Evolutionary conservation across 2,329 filamentous ascomycete genomes (phyloP).

Genomic region (Delphinella strobiligena): DNA sequence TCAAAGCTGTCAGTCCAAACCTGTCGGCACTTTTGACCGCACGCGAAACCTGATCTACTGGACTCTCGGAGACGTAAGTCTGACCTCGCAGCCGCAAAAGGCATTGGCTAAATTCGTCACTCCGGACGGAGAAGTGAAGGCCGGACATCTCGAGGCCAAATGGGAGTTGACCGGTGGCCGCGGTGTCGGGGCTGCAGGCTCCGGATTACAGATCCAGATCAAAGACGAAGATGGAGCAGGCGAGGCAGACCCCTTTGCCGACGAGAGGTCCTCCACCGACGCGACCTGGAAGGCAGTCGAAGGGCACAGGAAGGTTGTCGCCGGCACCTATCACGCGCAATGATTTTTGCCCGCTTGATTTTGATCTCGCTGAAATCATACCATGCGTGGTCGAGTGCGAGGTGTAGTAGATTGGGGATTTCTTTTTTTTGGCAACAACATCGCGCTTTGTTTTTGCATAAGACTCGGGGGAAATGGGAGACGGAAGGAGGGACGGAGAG

Average conservation of each 20-base stretch:
- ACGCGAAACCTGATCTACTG: constrained; percentile 71
- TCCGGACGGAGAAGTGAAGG: constrained; percentile 51
- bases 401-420: too few relatives aligned
- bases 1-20: constrained; percentile 62
- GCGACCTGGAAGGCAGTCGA: constrained; percentile 7
- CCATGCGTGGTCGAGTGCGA: too few relatives aligned
- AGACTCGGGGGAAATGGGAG: too few relatives aligned
- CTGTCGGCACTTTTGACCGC: constrained; percentile 64
- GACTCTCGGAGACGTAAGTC: constrained; percentile 56
- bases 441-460: too few relatives aligned
- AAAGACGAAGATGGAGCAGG: constrained; percentile 31
- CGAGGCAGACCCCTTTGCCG: constrained; percentile 22
- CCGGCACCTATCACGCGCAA: constrained; percentile 8
- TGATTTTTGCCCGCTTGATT: too few relatives aligned
- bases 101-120: constrained; percentile 74
- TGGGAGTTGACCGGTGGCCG: constrained; percentile 55
- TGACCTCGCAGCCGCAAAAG: constrained; percentile 50
- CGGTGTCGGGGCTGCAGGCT: constrained; percentile 37
- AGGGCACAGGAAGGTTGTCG: constrained; percentile 8
- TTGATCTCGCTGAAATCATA: too few relatives aligned
- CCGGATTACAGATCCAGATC: constrained; percentile 56
- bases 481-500: too few relatives aligned
- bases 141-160: constrained; percentile 68
- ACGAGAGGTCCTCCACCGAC: constrained; percentile 4
- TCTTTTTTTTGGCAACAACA: too few relatives aligned